phyloP scores from a whole-genome alignment of 352 stramenopile species.

The Pelagophyceae sp. region DNA sequence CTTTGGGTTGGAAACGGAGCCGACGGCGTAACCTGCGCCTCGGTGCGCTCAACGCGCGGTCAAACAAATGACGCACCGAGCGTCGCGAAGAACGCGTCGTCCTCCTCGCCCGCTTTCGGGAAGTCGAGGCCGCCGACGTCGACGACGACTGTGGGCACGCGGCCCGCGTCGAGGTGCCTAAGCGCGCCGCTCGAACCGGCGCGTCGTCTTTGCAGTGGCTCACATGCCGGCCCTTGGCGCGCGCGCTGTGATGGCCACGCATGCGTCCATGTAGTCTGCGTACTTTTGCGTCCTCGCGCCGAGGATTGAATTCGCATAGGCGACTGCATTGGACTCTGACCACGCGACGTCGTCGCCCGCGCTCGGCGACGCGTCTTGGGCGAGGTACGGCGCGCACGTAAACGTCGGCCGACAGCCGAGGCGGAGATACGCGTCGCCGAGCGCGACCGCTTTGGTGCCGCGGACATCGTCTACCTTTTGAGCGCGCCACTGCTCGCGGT shows the following conservation, averaged over 20 bases:
- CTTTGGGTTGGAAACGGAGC: conserved; percentile 41
- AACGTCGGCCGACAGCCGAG: conserved; percentile 45
- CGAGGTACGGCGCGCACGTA: conserved; percentile 54
- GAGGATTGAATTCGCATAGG: conserved; percentile 47
- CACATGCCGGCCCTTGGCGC: conserved; percentile 41
- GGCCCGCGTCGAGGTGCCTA: background rate
- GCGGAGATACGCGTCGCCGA: conserved; percentile 47
- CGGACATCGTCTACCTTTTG: conserved; percentile 36
- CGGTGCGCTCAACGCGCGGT: too few species aligned
- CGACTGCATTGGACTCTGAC: conserved; percentile 54
- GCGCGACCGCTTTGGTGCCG: conserved; percentile 35
- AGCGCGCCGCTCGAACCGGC: background rate
- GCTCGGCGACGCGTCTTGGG: conserved; percentile 24
- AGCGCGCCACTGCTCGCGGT: conserved; percentile 40
- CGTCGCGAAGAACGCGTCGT: conserved; percentile 38
- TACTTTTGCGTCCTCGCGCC: conserved; percentile 52
- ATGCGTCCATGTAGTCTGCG: conserved; percentile 58
- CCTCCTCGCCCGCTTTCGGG: background rate
- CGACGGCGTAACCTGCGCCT: conserved; percentile 46
- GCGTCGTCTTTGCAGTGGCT: conserved; percentile 32
- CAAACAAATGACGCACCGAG: too few species aligned
- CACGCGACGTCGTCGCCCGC: conserved; percentile 43
- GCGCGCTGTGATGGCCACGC: conserved; percentile 44
- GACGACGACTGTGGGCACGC: background rate
- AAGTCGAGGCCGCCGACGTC: background rate